Base-by-base conservation (phyloP, 495 filamentous ascomycete species). In the Pseudoneurospora amorphoporcata region DNA sequence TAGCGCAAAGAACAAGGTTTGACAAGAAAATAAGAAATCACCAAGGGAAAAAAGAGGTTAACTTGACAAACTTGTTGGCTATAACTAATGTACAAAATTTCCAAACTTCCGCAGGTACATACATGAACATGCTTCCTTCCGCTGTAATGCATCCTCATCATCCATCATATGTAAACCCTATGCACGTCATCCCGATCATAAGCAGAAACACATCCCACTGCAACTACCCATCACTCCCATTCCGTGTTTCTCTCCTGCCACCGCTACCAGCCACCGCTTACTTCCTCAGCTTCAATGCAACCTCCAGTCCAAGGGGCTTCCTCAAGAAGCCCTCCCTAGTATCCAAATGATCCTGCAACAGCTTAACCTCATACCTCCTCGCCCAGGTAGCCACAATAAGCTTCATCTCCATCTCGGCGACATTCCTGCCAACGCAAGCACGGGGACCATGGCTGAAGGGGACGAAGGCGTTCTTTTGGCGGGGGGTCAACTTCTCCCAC, bases 331-430 rank as follows among this genome's bases (percentile, higher is more conserved):
- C 94, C 84, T 97, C 94, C 58, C 90, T 83, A 0, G 92, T 95
- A 79, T 92, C 86, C 89, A 96, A 87, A 38, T 81, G 82, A 4
- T 87, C 87, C 84, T 95, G 91, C 75, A 90, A 80, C 58, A 95
- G 78, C 75, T 88, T 84, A 76, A 95, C 94, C 38, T 93, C 89
- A 77, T 92, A 97, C 70, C 91, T 80, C 38, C 89, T 80, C 79
- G 91, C 92, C 78, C 94, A 91, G 17, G 92, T 93, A 3, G 87
- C 87, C 45, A 89, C 90, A 72, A 96, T 95, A 68, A 94, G 85
- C 74, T 90, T 89, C 82, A 97, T 84, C 79, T 97, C 94, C 93
- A 97, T 96, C 86, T 97, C 94, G 0, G 94, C 94, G 23, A 97
- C 91, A 78, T 94, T 95, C 68, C 92, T 81, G 0, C 94, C 94